A percentile compares a stretch with the other conserved stretches of the same genome.
Evolutionary conservation across 306 rosid genomes (phyloP).

Genomic region (Sphenostylis stenocarpa): DNA sequence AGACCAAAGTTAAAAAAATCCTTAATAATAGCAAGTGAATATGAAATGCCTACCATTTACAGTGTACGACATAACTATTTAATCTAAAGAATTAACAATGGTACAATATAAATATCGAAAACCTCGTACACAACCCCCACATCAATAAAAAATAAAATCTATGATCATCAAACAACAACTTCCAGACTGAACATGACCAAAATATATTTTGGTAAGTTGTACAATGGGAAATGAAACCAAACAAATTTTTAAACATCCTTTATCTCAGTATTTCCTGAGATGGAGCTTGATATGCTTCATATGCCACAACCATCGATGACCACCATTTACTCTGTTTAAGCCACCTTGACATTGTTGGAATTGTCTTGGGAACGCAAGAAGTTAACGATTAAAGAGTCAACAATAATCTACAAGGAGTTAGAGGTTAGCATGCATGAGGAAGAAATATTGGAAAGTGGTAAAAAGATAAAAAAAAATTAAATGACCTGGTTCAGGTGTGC

Average conservation of each 20-base stretch:
- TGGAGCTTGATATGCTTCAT: constrained; percentile 14
- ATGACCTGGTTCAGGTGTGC: constrained; percentile 92
- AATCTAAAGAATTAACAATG: background rate
- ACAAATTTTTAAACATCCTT: background rate
- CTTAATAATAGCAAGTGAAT: background rate
- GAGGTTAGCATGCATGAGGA: constrained; percentile 38
- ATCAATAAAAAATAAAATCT: background rate
- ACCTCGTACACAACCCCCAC: background rate
- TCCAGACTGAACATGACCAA: constrained; percentile 7
- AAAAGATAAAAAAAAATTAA: background rate
- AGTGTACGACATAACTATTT: background rate
- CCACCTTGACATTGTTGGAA: constrained; percentile 40
- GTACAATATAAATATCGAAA: background rate
- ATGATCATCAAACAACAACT: background rate
- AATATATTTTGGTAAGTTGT: background rate
- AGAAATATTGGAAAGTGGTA: background rate
- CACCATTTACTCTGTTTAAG: constrained; percentile 30
- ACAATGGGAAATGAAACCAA: background rate
- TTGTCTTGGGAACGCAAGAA: constrained; percentile 51
- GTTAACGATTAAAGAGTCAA: constrained; percentile 70
- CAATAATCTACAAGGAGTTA: constrained; percentile 52
- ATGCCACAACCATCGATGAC: background rate
- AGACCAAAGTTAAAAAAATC: background rate
- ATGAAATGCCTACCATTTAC: background rate
- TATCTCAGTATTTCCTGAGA: background rate